Percentiles rank a stretch among this genome's conserved stretches.
These are phyloP conservation scores for Oryza nivara DNA, from an alignment of 176 grass and related monocot species.

Conservation along the genomic window DNA sequence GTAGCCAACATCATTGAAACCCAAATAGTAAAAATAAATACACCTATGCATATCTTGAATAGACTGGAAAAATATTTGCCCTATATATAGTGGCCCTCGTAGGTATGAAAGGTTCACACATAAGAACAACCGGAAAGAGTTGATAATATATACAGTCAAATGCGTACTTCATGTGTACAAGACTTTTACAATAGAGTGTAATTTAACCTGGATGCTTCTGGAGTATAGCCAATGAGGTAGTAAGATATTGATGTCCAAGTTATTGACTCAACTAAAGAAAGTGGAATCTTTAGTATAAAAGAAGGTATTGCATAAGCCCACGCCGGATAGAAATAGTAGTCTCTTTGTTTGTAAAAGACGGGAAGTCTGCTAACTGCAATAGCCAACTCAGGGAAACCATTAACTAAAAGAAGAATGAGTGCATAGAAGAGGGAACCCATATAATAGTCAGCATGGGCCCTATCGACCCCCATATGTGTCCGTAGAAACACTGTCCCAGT, in stretches of 20 bases:
- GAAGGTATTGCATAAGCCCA: constrained; percentile 87
- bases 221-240: constrained; percentile 81
- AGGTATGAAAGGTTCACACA: no score
- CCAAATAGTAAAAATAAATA: no score
- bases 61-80: no score
- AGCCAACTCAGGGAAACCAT: constrained; percentile 73
- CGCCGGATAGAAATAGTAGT: constrained; percentile 76
- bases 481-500: constrained; percentile 70
- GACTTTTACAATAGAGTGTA: no score
- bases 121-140: no score
- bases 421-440: constrained; percentile 84
- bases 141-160: not conserved
- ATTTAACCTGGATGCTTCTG: constrained; percentile 60
- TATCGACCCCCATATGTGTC: constrained; percentile 60
- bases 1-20: no score
- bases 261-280: constrained; percentile 72
- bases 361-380: constrained; percentile 70
- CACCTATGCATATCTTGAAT: no score
- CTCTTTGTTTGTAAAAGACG: constrained; percentile 82
- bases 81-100: no score
- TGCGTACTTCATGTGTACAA: no score
- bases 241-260: constrained; percentile 84
- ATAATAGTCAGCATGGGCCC: constrained; percentile 61
- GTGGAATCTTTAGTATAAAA: constrained; percentile 68
- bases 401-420: constrained; percentile 62